Base-by-base conservation (phyloP, 1,284 basidiomycete species). In the Trichosporon asahii region DNA sequence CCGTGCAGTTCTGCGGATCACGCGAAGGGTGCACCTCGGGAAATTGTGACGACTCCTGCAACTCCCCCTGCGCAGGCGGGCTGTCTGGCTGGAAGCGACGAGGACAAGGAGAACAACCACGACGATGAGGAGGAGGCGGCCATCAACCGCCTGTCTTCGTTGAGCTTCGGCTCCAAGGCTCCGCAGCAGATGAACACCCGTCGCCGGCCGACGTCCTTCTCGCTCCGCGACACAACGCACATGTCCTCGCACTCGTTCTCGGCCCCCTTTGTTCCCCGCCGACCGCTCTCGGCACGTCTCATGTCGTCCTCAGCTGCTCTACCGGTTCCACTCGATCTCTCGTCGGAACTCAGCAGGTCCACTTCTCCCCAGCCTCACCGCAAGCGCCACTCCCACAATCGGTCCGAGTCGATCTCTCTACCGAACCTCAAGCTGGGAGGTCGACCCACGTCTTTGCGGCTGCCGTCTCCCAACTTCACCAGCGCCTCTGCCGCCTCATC, bases 401-500 rank as follows among this genome's bases (percentile, higher is more conserved):
- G 81, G 25, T 83, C 81, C 14, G 78, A 76, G 44, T 83, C 81
- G 40, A 83, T 83, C 63, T 83, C 81, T 0, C 69, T 82, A 1
- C 77, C 81, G 2, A 81, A 81, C 65, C 76, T 80, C 64, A 80
- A 80, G 64, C 73, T 82, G 7, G 74, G 70, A 8, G 69, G 75
- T 11, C 73, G 80, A 8, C 78, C 80, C 2, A 67, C 70, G 3
- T 81, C 79, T 0, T 74, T 81, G 7, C 80, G 79, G 14, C 68
- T 81, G 2, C 75, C 78, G 2, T 71, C 71, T 1, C 80, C 78
- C 7, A 74, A 72, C 29, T 77, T 76, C 66, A 75, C 77, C 1
- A 61, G 57, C 29, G 27, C 29, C 9, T 73, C 75, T 0, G 78
- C 80, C 0, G 78, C 79, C 4, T 70, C 69, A 6, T 81, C 80